These are phyloP conservation scores for Suillus cothurnatus DNA, from an alignment of 768 basidiomycete genomes.

Conservation along the genomic window DNA sequence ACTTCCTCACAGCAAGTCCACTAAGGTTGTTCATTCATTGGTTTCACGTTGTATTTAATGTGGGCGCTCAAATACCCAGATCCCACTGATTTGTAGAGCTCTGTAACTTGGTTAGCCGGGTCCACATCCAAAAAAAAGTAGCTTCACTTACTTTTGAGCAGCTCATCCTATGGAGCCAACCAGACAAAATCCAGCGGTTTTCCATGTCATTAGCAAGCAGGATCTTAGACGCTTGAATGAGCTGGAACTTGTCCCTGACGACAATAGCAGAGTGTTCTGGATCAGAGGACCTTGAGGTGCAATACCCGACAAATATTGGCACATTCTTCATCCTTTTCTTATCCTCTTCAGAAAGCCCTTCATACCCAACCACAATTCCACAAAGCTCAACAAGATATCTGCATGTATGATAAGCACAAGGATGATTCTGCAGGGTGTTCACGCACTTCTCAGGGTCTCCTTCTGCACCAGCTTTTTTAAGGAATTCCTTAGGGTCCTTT, in stretches of 20 bases:
- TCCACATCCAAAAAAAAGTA: no score
- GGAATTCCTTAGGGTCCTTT: constrained; percentile 65
- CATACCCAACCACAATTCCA: constrained; percentile 71
- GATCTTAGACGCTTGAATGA: constrained; percentile 64
- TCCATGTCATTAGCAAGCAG: constrained; percentile 84
- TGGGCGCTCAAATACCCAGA: constrained; percentile 67
- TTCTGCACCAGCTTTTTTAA: constrained; percentile 54
- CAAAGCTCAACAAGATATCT: constrained; percentile 84
- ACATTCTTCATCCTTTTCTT: constrained; percentile 59
- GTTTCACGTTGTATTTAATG: constrained; percentile 71
- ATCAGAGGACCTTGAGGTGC: constrained; percentile 37
- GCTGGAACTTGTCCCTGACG: constrained; percentile 51
- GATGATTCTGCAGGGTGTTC: neutral
- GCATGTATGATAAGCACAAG: constrained; percentile 7
- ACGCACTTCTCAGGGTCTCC: constrained; percentile 55
- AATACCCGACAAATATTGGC: constrained; percentile 69
- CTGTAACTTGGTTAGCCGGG: constrained; percentile 32
- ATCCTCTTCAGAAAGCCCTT: constrained; percentile 44
- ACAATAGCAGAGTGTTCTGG: constrained; percentile 30
- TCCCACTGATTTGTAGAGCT: constrained; percentile 74
- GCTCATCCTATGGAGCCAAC: constrained; percentile 81
- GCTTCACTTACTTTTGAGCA: constrained; percentile 66
- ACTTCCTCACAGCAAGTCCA: constrained; percentile 43
- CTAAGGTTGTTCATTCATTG: constrained; percentile 45
- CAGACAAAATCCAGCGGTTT: constrained; percentile 66